A percentile compares a stretch with the other conserved stretches of the same genome.
Conservation (phyloP, 768 basidiomycete genomes). For the Amanita rimosa region DNA sequence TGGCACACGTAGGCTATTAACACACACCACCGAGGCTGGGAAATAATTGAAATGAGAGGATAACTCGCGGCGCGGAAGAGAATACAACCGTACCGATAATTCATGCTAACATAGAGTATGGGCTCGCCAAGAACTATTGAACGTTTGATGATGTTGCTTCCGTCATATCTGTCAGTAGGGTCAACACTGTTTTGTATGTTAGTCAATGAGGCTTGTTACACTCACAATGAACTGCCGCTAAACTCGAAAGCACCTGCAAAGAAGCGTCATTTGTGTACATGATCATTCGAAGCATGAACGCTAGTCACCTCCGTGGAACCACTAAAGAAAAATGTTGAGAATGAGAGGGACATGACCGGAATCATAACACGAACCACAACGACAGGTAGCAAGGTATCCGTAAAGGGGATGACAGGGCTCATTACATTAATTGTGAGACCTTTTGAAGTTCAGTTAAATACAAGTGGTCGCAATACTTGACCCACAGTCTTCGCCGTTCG, state of each 20-base stretch:
- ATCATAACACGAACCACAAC: slow-evolving; percentile 21
- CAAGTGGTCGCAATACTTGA: too few species aligned
- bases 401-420: slow-evolving; percentile 16
- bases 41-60: too few species aligned
- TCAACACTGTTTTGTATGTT: neutral
- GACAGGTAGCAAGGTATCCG: slow-evolving; percentile 24
- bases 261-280: neutral
- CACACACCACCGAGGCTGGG: too few species aligned
- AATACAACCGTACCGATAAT: slow-evolving; percentile 24
- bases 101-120: slow-evolving; percentile 26
- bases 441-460: slow-evolving; percentile 4
- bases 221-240: slow-evolving; percentile 14
- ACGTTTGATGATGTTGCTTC: slow-evolving; percentile 18
- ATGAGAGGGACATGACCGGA: too few species aligned
- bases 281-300: neutral
- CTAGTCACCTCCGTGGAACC: slow-evolving; percentile 18
- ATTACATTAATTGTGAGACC: slow-evolving; percentile 33
- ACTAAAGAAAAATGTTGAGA: slow-evolving; percentile 13
- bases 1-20: too few species aligned
- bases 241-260: slow-evolving; percentile 21
- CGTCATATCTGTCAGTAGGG: slow-evolving; percentile 14
- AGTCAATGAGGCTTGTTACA: neutral
- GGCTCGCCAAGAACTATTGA: slow-evolving; percentile 20
- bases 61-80: neutral
- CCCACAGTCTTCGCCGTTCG: slow-evolving; percentile 17